Evolutionary conservation across 208 protist genomes (phyloP), one percentile per base, ranked within the genome.

Genomic region (Leishmania braziliensis): DNA sequence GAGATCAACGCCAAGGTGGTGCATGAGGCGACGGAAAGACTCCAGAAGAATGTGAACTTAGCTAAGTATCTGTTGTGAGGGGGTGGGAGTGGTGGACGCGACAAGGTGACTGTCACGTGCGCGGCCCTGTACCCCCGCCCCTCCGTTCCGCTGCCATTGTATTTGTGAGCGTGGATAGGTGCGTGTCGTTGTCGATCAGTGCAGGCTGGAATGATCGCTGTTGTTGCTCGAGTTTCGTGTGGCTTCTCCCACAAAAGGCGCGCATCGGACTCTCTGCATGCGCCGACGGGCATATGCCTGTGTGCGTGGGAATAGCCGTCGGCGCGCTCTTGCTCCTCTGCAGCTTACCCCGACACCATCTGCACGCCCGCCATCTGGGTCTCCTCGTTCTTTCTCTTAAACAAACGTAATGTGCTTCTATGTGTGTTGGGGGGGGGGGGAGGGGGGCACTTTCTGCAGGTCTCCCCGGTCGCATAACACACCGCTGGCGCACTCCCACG

Each of bases 11-110:
- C 84, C 18, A 86, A 90, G 66, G 79, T 89, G 23, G 94, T 98
- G 58, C 75, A 81, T 51, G 84, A 97, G 70, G 87, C 91, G 26
- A 95, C 94, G 33, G 87, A 93, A 63, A 89, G 88, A 81, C 78
- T 98, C 66, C 86, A 94, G 74, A 97, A 97, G 86, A 98, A 97
- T 60, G 87, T 97, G 56, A 90, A 96, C 78, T 86, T 98, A 0
- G 91, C 93, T 53, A 98, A 97, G 89, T 98, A 97, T 56, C 78
- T 98, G n/a, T 81, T 98, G 46, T 98, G 86, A 92, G 68, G 43
- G 1, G 16, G 33, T 5, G 20, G 46, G 23, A 12, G 23, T 50
- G 26, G 12, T 48, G 2, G 26, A 54, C 16, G 43, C 68, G 29
- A 39, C 20, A 8, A 10, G 60, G 72, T 62, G 10, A n/a, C 72